Percentiles rank a stretch among this genome's conserved stretches.
Evolutionary conservation across 2,329 filamentous ascomycete genomes (phyloP).

Genomic region (Macrophomina phaseolina): DNA sequence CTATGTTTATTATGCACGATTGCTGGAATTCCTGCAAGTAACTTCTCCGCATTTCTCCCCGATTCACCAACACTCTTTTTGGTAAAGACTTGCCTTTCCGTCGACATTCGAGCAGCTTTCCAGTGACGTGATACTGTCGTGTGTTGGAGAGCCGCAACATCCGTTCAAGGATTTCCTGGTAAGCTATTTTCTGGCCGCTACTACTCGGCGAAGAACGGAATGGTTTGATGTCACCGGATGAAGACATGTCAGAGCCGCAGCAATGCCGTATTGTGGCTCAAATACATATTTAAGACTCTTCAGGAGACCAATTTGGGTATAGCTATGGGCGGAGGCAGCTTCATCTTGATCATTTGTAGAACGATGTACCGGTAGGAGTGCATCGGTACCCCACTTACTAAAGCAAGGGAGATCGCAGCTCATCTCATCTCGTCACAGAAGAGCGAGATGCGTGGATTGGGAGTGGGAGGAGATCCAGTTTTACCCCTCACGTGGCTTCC

Average conservation of each 20-base stretch:
- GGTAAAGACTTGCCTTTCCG: no score
- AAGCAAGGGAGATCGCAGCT: not conserved
- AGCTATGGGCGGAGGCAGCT: not conserved
- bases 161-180: not conserved
- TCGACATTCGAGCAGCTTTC: not conserved
- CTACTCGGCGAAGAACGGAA: not conserved
- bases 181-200: not conserved
- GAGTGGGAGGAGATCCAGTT: conserved; percentile 4
- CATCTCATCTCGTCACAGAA: not conserved
- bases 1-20: no score
- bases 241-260: not conserved
- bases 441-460: not conserved
- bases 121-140: not conserved
- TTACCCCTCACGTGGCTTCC: conserved; percentile 10
- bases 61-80: no score
- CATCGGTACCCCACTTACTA: not conserved
- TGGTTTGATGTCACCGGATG: conserved; percentile 4
- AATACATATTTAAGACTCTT: no score
- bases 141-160: not conserved
- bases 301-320: no score
- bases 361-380: not conserved
- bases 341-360: not conserved
- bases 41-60: no score
- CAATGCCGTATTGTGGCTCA: no score
- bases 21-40: no score